Percentiles rank a stretch among this genome's conserved stretches.
Conservation (phyloP, 352 stramenopile genomes). For the Pilasporangium apinafurcum region DNA sequence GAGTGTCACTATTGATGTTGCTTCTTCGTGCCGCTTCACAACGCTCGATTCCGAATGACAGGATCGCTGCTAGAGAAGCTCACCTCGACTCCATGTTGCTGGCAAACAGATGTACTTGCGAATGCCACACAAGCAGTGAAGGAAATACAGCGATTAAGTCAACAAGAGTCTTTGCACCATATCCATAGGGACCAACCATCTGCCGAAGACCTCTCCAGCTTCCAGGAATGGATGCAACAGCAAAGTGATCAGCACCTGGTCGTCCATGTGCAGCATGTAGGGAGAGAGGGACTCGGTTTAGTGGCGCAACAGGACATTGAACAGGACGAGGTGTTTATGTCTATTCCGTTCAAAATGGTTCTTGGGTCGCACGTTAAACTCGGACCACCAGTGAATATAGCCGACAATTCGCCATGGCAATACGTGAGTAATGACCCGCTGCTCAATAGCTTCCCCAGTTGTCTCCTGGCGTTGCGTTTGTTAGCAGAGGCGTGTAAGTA, state of each 20-base stretch:
- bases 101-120: constrained; percentile 17
- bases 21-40: too few species aligned
- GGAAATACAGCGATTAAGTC: constrained; percentile 17
- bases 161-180: constrained; percentile 9
- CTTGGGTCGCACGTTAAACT: constrained; percentile 16
- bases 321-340: constrained; percentile 21
- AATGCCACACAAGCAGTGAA: constrained; percentile 17
- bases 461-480: constrained; percentile 31
- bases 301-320: constrained; percentile 14
- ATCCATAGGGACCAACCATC: constrained; percentile 9
- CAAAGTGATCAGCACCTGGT: background rate
- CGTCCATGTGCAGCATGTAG: constrained; percentile 15
- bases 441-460: constrained; percentile 29
- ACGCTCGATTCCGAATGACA: too few species aligned
- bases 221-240: constrained; percentile 21
- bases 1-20: too few species aligned
- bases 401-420: constrained; percentile 10
- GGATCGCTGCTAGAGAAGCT: constrained; percentile 15
- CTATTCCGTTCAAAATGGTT: constrained; percentile 24
- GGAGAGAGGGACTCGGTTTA: constrained; percentile 21
- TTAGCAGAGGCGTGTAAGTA: constrained; percentile 21
- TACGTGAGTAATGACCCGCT: constrained; percentile 24
- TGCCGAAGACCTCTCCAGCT: constrained; percentile 10
- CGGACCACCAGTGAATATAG: constrained; percentile 2
- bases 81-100: constrained; percentile 20